phyloP scores from a whole-genome alignment of 2,329 filamentous ascomycete genomes.

The Aspergillus ibericus region DNA sequence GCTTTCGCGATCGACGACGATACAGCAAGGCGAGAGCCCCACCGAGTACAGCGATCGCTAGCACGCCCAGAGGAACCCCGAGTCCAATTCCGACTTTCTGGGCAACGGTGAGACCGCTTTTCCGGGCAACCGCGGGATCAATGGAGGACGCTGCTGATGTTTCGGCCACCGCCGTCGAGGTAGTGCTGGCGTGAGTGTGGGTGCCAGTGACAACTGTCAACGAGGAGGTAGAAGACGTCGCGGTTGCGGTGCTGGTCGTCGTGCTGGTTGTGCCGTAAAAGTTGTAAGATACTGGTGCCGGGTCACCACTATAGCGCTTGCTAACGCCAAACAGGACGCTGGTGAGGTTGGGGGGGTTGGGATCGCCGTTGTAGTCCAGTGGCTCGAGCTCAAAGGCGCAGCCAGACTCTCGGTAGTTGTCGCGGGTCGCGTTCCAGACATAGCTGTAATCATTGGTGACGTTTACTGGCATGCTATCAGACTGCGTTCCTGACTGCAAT shows the following conservation, averaged over 20 bases:
- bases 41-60: background rate
- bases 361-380: background rate
- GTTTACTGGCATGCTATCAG: background rate
- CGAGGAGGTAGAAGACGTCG: background rate
- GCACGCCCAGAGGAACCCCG: slow-evolving; percentile 2
- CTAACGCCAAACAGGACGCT: slow-evolving; percentile 4
- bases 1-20: background rate
- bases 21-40: background rate
- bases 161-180: background rate
- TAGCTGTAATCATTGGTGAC: slow-evolving; percentile 4
- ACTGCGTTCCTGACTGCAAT: no score
- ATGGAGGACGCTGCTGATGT: background rate
- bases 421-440: slow-evolving; percentile 8
- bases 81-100: slow-evolving; percentile 7
- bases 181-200: background rate
- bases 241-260: background rate
- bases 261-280: background rate
- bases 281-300: slow-evolving; percentile 3
- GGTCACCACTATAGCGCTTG: slow-evolving; percentile 4
- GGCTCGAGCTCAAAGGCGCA: slow-evolving; percentile 6
- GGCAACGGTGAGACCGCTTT: background rate
- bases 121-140: background rate
- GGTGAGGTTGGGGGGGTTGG: background rate
- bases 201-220: background rate
- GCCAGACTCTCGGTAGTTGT: slow-evolving; percentile 2